Evolutionary conservation across 352 stramenopile genomes (phyloP).

Genomic region (Blastocystis sp.): DNA sequence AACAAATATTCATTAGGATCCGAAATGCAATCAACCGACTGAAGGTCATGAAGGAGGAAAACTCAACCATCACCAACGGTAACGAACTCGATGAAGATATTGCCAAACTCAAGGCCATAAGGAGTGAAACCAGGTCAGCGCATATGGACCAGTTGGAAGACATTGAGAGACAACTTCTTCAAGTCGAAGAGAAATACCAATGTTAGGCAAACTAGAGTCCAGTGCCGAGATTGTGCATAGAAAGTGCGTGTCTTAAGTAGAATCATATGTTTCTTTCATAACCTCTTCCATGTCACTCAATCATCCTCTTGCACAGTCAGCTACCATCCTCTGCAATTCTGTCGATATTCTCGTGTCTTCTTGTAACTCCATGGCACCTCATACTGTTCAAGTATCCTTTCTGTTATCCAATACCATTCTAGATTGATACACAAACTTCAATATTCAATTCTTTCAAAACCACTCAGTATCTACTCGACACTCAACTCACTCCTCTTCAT

Average conservation of each 20-base stretch:
- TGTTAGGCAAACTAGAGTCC: not conserved
- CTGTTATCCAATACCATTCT: not conserved
- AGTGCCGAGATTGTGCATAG: conserved; percentile 62
- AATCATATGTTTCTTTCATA: not conserved
- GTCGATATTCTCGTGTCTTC: not conserved
- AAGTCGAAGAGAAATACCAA: not conserved
- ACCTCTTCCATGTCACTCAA: not conserved
- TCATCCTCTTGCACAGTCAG: not conserved
- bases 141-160: too few relatives aligned
- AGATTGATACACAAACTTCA: not conserved
- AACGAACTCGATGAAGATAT: too few relatives aligned
- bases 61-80: too few relatives aligned
- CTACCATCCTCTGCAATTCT: not conserved
- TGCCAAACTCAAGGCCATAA: too few relatives aligned
- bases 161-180: too few relatives aligned
- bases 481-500: not conserved
- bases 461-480: not conserved
- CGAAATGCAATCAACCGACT: too few relatives aligned
- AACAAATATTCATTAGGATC: too few relatives aligned
- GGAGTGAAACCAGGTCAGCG: too few relatives aligned
- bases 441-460: not conserved
- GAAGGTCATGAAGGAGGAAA: too few relatives aligned
- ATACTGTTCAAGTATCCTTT: not conserved
- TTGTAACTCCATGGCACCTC: not conserved
- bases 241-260: not conserved